A percentile compares a stretch with the other conserved stretches of the same genome.
phyloP scores from a whole-genome alignment of 1,139 yeast genomes.

The Saccharomyces hybrid region DNA sequence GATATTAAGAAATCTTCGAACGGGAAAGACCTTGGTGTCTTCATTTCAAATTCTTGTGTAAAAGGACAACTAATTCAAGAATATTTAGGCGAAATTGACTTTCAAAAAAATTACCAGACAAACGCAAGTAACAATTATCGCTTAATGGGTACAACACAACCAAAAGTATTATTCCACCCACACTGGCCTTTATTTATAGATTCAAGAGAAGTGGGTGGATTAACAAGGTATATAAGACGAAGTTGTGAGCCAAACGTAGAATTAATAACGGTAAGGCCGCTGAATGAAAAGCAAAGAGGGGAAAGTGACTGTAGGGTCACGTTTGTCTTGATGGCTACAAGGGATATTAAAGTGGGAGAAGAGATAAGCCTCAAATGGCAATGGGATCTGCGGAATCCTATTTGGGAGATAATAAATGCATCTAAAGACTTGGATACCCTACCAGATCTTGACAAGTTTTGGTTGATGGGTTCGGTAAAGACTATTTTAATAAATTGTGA shows the following conservation, averaged over 20 bases:
- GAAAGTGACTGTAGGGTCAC: constrained; percentile 7
- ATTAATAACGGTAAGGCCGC: constrained; percentile 45
- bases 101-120: constrained; percentile 51
- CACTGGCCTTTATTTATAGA: constrained; percentile 59
- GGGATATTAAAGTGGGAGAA: constrained; percentile 48
- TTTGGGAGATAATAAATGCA: constrained; percentile 43
- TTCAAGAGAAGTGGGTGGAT: constrained; percentile 71
- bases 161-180: constrained; percentile 55
- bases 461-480: constrained; percentile 53
- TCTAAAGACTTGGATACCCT: constrained; percentile 36
- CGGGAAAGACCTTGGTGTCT: constrained; percentile 43
- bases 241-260: constrained; percentile 74
- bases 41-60: constrained; percentile 38
- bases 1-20: constrained; percentile 34
- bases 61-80: constrained; percentile 52
- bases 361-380: constrained; percentile 82
- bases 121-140: constrained; percentile 71
- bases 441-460: constrained; percentile 43
- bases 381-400: constrained; percentile 80
- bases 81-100: constrained; percentile 64
- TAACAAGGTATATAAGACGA: constrained; percentile 64
- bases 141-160: constrained; percentile 75
- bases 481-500: constrained; percentile 59
- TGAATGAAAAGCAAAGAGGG: constrained; percentile 1
- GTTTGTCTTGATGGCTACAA: constrained; percentile 53